Evolutionary conservation across 768 basidiomycete species (phyloP).

Genomic region (Strobilomyces dryophilus): DNA sequence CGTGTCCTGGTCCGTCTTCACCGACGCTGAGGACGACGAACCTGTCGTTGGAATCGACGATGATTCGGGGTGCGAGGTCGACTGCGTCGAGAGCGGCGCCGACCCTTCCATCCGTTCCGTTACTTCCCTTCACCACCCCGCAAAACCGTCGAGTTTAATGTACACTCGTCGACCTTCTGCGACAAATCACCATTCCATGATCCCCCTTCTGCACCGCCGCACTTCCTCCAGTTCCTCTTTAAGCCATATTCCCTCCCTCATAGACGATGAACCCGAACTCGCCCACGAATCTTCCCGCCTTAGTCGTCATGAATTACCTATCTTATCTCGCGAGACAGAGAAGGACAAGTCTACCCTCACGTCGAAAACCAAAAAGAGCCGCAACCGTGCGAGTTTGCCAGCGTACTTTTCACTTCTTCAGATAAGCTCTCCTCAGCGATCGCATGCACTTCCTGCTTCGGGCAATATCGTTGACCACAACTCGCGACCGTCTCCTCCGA

Average conservation of each 20-base stretch:
- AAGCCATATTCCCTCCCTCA: slow-evolving; percentile 32
- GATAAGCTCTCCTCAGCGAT: slow-evolving; percentile 42
- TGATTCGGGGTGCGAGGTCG: slow-evolving; percentile 28
- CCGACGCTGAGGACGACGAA: slow-evolving; percentile 60
- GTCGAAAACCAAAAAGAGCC: slow-evolving; percentile 45
- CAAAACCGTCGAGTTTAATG: slow-evolving; percentile 46
- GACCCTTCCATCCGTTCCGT: slow-evolving; percentile 44
- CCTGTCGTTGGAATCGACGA: slow-evolving; percentile 33
- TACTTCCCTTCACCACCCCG: slow-evolving; percentile 27
- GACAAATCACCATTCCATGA: slow-evolving; percentile 62
- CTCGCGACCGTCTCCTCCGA: slow-evolving; percentile 54
- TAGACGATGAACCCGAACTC: slow-evolving; percentile 41
- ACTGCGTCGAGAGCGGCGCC: slow-evolving; percentile 30
- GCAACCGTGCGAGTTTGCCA: slow-evolving; percentile 70
- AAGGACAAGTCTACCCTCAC: slow-evolving; percentile 28
- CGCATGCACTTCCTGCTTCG: slow-evolving; percentile 39
- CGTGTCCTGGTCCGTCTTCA: slow-evolving; percentile 59
- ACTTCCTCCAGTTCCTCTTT: slow-evolving; percentile 39
- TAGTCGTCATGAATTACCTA: slow-evolving; percentile 31
- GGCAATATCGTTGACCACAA: slow-evolving; percentile 35
- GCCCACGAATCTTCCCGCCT: slow-evolving; percentile 33
- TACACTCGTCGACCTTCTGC: slow-evolving; percentile 69
- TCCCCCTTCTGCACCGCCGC: slow-evolving; percentile 53
- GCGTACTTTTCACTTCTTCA: slow-evolving; percentile 73
- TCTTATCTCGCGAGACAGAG: slow-evolving; percentile 22